Evolutionary conservation across 495 filamentous ascomycete species (phyloP), one percentile per base, ranked within the genome.

Genomic region (Hypoxylon intermedium): DNA sequence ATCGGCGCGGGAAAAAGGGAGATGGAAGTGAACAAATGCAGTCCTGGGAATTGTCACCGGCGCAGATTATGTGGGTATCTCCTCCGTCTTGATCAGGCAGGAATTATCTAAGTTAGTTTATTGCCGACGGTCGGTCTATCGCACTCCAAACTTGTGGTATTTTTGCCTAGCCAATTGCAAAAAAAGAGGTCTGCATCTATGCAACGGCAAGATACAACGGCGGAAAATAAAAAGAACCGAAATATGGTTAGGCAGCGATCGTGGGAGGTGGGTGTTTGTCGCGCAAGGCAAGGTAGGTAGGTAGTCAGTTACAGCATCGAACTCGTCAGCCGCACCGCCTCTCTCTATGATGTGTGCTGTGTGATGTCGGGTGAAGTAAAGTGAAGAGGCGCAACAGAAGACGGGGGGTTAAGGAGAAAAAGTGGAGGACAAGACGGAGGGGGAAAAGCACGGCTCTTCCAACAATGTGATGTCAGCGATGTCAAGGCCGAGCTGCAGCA

Each of bases 31-130:
- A n/a, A n/a, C n/a, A n/a, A 41, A 56, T 37, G 55, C 23, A 21
- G 48, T 56, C n/a, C n/a, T n/a, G n/a, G n/a, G n/a, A n/a, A 53
- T 57, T 46, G 50, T 65, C 47, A 53, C 52, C 26, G 41, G 41
- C 55, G 51, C 50, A 55, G 24, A 18, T 47, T 34, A 48, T 30
- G 51, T 43, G 45, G 50, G 24, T 26, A 7, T 0, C 30, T 50
- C 33, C 24, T 36, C 34, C 37, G 23, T 45, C 19, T 40, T 16
- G 34, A 30, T 37, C 20, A 41, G 24, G 34, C 6, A 53, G 54
- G 42, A 23, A 26, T 9, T 40, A 50, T 55, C 18, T n/a, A 12
- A 3, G 15, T 51, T 46, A 47, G 28, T 13, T 37, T 57, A 41
- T 40, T 41, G 38, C 24, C 26, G 34, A 47, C 21, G 24, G 43